phyloP scores from a whole-genome alignment of 2,329 filamentous ascomycete genomes.

The Neopestalotiopsis sp. region DNA sequence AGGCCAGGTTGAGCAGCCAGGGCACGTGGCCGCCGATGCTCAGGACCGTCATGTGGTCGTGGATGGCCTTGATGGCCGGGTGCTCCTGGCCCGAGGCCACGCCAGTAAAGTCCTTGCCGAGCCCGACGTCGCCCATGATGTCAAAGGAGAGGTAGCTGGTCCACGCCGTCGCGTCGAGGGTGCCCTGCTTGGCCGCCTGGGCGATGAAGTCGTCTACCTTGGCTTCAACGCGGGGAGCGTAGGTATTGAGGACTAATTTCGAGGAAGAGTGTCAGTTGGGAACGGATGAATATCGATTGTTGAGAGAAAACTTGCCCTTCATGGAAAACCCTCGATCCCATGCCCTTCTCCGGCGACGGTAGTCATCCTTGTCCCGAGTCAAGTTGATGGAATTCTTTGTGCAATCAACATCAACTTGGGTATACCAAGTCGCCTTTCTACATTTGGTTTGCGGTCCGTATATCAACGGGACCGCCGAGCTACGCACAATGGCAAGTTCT shows the following conservation, averaged over 20 bases:
- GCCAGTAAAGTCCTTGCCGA: constrained; percentile 13
- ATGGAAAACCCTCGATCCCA: constrained; percentile 14
- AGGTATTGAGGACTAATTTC: constrained; percentile 4
- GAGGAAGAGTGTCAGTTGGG: background rate
- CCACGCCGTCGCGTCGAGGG: constrained; percentile 15
- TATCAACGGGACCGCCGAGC: constrained; percentile 8
- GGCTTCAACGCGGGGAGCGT: background rate
- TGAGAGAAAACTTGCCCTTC: background rate
- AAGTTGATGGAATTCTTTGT: background rate
- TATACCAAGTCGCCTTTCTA: constrained; percentile 16
- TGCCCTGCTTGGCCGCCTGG: background rate
- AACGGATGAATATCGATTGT: no score
- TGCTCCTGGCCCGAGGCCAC: constrained; percentile 2
- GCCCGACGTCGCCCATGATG: constrained; percentile 15
- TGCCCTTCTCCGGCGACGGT: constrained; percentile 8
- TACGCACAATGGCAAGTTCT: constrained; percentile 4
- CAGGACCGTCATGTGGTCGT: constrained; percentile 10
- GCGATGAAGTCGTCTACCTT: constrained; percentile 8
- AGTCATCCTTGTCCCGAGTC: constrained; percentile 7
- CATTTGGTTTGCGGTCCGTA: constrained; percentile 6
- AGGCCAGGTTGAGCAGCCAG: constrained; percentile 15
- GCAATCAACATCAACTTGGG: background rate
- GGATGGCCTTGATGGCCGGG: constrained; percentile 8
- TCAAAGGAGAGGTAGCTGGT: constrained; percentile 15
- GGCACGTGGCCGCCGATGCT: constrained; percentile 11